Percentiles rank a stretch among this genome's conserved stretches.
Conservation (phyloP, 208 protist genomes). For the Trypanosoma grayi region DNA sequence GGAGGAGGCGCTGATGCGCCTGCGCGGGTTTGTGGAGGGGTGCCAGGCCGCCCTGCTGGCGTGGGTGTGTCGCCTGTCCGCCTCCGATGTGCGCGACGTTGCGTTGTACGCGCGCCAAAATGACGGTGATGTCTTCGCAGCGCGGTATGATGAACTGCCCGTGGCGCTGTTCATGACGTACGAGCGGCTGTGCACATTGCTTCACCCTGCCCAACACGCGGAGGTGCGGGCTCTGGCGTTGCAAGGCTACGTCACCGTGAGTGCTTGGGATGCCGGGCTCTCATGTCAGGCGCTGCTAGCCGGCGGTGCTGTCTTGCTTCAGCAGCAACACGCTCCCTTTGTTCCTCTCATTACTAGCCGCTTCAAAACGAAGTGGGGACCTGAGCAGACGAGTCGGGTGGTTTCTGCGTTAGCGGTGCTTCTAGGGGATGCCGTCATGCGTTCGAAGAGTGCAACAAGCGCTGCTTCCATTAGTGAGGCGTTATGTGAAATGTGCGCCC, state of each 20-base stretch:
- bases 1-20: constrained; percentile 10
- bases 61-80: constrained; percentile 21
- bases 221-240: background rate
- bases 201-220: constrained; percentile 18
- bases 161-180: constrained; percentile 62
- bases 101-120: constrained; percentile 29
- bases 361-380: constrained; percentile 5
- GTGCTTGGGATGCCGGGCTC: constrained; percentile 19
- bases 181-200: constrained; percentile 50
- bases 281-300: constrained; percentile 4
- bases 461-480: constrained; percentile 17
- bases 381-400: background rate
- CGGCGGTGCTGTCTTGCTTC: background rate
- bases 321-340: background rate
- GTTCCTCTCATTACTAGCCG: constrained; percentile 16
- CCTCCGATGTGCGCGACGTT: constrained; percentile 12
- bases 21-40: constrained; percentile 27
- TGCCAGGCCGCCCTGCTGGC: constrained; percentile 21
- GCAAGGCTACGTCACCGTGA: background rate
- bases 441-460: background rate
- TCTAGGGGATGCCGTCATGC: background rate
- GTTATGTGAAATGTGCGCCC: constrained; percentile 2
- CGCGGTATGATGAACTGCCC: constrained; percentile 40
- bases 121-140: constrained; percentile 42
- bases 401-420: constrained; percentile 7